Percentiles rank a stretch among this genome's conserved stretches.
Evolutionary conservation across 139 green algal genomes (phyloP).

Genomic region (Pleodorina starrii): DNA sequence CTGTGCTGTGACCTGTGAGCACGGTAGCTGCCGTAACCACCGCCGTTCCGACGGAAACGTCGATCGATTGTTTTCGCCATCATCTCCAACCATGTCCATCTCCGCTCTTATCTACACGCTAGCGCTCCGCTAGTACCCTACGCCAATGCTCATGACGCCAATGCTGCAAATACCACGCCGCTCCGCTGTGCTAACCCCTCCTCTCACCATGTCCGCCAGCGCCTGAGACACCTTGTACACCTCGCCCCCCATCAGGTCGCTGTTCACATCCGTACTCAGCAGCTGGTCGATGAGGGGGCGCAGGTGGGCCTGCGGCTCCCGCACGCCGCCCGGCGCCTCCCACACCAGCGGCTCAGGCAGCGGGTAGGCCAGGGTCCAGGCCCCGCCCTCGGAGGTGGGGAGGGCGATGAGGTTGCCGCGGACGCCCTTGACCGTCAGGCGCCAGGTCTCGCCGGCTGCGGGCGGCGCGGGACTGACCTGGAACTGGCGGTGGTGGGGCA

Average conservation of each 20-base stretch:
- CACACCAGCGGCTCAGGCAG: conserved; percentile 15
- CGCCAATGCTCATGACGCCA: too few species aligned
- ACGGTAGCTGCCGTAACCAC: too few species aligned
- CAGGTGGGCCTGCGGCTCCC: not conserved
- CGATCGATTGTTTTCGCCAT: too few species aligned
- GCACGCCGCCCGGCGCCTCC: not conserved
- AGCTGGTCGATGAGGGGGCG: not conserved
- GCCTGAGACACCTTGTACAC: not conserved
- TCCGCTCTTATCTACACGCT: not conserved
- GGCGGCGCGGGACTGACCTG: not conserved
- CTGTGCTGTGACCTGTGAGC: too few species aligned
- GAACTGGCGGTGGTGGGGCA: conserved; percentile 11
- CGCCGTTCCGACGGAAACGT: too few species aligned
- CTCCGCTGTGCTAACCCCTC: too few species aligned
- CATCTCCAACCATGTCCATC: not conserved
- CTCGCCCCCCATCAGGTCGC: not conserved
- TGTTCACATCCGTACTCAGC: not conserved
- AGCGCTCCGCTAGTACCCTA: too few species aligned
- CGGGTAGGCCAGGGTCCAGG: conserved; percentile 12
- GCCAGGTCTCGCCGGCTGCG: not conserved
- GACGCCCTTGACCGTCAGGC: not conserved
- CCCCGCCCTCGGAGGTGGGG: not conserved
- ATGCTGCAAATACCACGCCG: too few species aligned
- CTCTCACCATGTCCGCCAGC: conserved; percentile 31
- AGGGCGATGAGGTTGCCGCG: conserved; percentile 8